Conservation (phyloP, 352 stramenopile genomes). For the Phytophthora megakarya region DNA sequence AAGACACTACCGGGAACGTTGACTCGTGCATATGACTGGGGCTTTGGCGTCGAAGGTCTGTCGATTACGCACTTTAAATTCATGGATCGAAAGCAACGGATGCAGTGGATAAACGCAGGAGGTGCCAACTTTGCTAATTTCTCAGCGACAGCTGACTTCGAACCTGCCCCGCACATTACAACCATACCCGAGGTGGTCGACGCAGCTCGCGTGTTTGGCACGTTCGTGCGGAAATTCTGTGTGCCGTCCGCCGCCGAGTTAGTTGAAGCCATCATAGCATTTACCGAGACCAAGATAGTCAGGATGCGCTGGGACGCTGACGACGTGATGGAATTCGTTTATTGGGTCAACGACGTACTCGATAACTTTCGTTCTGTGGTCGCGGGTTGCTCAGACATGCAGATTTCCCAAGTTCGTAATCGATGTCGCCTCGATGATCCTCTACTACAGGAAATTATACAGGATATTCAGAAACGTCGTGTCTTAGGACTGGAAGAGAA, state of each 20-base stretch:
- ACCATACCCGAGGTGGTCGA: not conserved
- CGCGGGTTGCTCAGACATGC: too few species aligned
- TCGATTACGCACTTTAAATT: not conserved
- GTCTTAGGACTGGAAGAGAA: too few species aligned
- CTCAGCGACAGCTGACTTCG: slow-evolving; percentile 2
- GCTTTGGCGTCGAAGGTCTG: not conserved
- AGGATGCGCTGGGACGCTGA: not conserved
- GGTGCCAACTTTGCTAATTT: slow-evolving; percentile 1
- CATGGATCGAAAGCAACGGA: slow-evolving; percentile 1
- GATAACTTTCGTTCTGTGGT: not conserved
- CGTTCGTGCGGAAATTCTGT: not conserved
- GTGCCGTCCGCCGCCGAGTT: not conserved
- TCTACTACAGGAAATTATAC: not conserved
- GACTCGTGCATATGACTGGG: not conserved
- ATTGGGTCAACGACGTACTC: slow-evolving; percentile 5
- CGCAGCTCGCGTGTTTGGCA: not conserved
- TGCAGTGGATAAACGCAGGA: not conserved
- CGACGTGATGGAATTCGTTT: slow-evolving; percentile 1
- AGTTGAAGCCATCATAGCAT: not conserved
- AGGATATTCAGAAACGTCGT: not conserved
- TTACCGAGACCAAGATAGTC: not conserved
- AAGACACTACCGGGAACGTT: not conserved
- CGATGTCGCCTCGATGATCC: not conserved
- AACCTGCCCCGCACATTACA: not conserved
- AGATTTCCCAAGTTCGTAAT: not conserved